Evolutionary conservation across 768 basidiomycete genomes (phyloP).

Genomic region (Xerocomus potaroensis): DNA sequence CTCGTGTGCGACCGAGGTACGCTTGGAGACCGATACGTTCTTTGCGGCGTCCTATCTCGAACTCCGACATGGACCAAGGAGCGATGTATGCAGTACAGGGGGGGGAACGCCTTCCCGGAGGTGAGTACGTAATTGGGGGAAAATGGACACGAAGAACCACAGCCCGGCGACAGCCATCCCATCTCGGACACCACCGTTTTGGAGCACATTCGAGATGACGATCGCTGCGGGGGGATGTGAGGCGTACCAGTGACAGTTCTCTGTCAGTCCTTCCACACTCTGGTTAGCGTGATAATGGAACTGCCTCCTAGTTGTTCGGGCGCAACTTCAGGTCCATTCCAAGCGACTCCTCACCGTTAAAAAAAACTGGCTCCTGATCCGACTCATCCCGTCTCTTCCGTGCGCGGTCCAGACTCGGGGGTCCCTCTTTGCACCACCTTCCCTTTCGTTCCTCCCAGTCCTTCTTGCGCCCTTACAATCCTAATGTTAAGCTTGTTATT

Average conservation of each 20-base stretch:
- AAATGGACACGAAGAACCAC: not conserved
- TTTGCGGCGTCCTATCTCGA: not conserved
- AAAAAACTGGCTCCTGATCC: conserved; percentile 15
- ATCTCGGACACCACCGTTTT: not conserved
- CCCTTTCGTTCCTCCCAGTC: not conserved
- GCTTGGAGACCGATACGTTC: not conserved
- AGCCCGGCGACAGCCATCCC: not conserved
- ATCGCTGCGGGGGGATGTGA: not conserved
- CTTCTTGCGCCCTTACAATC: not conserved
- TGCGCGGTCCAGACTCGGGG: not conserved
- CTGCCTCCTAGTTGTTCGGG: conserved; percentile 13
- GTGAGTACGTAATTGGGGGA: not conserved
- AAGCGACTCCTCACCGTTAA: not conserved
- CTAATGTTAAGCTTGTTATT: not conserved
- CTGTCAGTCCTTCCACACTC: no score
- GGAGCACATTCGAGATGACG: not conserved
- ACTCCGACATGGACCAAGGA: not conserved
- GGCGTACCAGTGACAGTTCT: no score
- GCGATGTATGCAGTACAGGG: not conserved
- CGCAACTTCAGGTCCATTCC: conserved; percentile 12
- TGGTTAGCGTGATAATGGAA: no score
- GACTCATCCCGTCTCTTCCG: conserved; percentile 15
- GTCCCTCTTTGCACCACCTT: not conserved
- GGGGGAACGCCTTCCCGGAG: not conserved
- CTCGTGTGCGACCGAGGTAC: not conserved